A percentile compares a stretch with the other conserved stretches of the same genome.
Evolutionary conservation across 495 filamentous ascomycete genomes (phyloP).

Genomic region (Daldinia caldariorum): DNA sequence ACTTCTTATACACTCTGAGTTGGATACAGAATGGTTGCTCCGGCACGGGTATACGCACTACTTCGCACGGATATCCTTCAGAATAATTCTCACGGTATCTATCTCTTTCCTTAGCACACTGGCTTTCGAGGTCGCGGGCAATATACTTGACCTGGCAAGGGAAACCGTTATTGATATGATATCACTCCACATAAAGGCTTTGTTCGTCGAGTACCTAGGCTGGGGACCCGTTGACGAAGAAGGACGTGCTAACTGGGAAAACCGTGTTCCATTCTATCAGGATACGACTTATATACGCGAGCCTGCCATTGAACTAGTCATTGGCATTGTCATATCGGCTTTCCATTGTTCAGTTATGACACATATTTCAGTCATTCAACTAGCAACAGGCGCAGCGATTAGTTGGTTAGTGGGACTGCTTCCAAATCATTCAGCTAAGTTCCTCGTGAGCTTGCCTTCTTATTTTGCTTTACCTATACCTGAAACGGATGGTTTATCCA

Average conservation of each 20-base stretch:
- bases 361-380: neutral
- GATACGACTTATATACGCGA: slow-evolving; percentile 17
- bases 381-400: neutral
- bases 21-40: slow-evolving; percentile 30
- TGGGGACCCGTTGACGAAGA: slow-evolving; percentile 28
- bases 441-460: slow-evolving; percentile 7
- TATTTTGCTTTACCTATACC: slow-evolving; percentile 26
- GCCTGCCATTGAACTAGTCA: slow-evolving; percentile 3
- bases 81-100: slow-evolving; percentile 24
- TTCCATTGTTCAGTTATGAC: slow-evolving; percentile 22
- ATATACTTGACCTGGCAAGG: slow-evolving; percentile 4
- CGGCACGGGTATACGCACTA: slow-evolving; percentile 21
- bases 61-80: slow-evolving; percentile 18
- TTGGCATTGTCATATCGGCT: neutral
- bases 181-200: neutral
- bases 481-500: neutral
- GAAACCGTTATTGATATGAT: slow-evolving; percentile 8
- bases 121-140: slow-evolving; percentile 32
- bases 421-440: neutral
- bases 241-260: slow-evolving; percentile 11
- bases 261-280: slow-evolving; percentile 2
- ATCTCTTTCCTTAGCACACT: slow-evolving; percentile 39
- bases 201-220: slow-evolving; percentile 13
- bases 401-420: slow-evolving; percentile 5
- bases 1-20: slow-evolving; percentile 13